phyloP scores from a whole-genome alignment of 2,329 filamentous ascomycete species.

The Alternaria sp. region DNA sequence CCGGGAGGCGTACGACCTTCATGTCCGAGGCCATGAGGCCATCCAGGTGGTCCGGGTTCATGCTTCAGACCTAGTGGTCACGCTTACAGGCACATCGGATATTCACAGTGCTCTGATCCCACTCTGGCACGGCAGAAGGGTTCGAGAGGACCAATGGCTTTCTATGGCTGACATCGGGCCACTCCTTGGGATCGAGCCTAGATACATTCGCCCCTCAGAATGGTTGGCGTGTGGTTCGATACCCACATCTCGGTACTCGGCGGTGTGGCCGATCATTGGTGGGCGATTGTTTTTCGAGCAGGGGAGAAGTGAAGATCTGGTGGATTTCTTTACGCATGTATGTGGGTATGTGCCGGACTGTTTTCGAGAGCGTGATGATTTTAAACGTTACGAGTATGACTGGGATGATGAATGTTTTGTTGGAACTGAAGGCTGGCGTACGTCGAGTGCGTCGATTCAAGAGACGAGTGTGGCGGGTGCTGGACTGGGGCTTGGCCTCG shows the following conservation, averaged over 20 bases:
- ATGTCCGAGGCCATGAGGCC: background rate
- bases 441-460: background rate
- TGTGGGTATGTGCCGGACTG: background rate
- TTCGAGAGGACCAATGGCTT: background rate
- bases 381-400: conserved; percentile 1
- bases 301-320: background rate
- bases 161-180: background rate
- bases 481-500: background rate
- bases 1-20: background rate
- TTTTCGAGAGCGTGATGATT: background rate
- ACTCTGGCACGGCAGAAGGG: background rate
- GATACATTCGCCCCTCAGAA: conserved; percentile 1
- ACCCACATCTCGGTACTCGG: background rate
- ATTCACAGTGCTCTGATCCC: background rate
- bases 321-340: background rate
- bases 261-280: conserved; percentile 5
- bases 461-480: background rate
- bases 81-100: fast-evolving
- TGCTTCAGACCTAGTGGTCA: background rate
- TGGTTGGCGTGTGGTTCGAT: conserved; percentile 12
- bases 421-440: background rate
- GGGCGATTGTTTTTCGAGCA: background rate
- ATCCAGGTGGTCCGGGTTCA: background rate
- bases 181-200: background rate
- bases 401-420: conserved; percentile 6